Percentiles rank a stretch among this genome's conserved stretches.
phyloP scores from a whole-genome alignment of 805 yeast genomes.

The Candida xiaguanensis region DNA sequence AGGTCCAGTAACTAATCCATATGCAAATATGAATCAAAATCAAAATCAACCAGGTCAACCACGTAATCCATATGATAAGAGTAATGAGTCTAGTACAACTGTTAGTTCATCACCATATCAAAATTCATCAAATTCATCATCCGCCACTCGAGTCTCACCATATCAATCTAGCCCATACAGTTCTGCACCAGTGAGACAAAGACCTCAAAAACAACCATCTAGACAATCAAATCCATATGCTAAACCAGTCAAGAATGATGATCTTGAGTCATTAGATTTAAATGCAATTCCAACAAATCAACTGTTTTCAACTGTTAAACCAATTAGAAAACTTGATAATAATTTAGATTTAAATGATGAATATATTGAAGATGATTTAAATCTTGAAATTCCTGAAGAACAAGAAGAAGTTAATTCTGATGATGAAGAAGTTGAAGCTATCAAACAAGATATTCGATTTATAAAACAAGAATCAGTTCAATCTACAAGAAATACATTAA shows the following conservation, averaged over 20 bases:
- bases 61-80: conserved; percentile 18
- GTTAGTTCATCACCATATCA: not conserved
- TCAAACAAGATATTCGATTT: conserved; percentile 77
- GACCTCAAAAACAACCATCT: not conserved
- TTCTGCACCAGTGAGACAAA: conserved; percentile 7
- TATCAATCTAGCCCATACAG: not conserved
- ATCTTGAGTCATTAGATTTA: conserved; percentile 34
- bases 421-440: conserved; percentile 85
- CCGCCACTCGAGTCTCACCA: conserved; percentile 1
- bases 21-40: conserved; percentile 24
- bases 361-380: conserved; percentile 37
- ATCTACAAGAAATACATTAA: conserved; percentile 77
- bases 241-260: conserved; percentile 10
- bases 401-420: conserved; percentile 49
- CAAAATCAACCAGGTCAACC: not conserved
- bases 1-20: conserved; percentile 38
- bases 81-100: not conserved
- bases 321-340: conserved; percentile 19
- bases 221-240: not conserved
- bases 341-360: conserved; percentile 30
- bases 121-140: conserved; percentile 1
- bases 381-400: conserved; percentile 33
- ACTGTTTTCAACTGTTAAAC: conserved; percentile 19
- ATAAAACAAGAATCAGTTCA: conserved; percentile 85
- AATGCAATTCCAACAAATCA: conserved; percentile 34